Evolutionary conservation across 352 stramenopile genomes (phyloP).

Genomic region (Globisporangium sylvaticum): DNA sequence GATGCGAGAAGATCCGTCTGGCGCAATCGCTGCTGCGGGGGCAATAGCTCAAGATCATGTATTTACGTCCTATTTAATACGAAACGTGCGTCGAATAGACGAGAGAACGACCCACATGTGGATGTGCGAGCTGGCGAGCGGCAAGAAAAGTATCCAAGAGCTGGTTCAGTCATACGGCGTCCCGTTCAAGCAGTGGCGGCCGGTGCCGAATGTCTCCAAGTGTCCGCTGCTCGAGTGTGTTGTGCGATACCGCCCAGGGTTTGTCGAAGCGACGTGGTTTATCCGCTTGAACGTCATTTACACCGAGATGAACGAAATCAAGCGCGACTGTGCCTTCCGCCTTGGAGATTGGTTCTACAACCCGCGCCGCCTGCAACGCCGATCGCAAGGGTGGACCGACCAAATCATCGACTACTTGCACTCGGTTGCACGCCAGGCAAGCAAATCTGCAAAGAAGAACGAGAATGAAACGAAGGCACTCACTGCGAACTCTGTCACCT

Average conservation of each 20-base stretch:
- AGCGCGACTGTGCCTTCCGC: conserved; percentile 54
- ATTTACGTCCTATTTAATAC: conserved; percentile 81
- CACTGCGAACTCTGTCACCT: neutral
- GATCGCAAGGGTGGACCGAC: conserved; percentile 76
- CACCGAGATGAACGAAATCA: conserved; percentile 82
- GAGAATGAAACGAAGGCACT: conserved; percentile 17
- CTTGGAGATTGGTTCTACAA: conserved; percentile 82
- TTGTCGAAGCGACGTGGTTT: conserved; percentile 78
- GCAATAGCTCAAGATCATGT: conserved; percentile 31
- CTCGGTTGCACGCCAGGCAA: conserved; percentile 48
- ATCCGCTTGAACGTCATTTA: conserved; percentile 84
- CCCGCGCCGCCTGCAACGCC: conserved; percentile 59
- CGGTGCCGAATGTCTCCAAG: conserved; percentile 69
- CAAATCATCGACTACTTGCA: conserved; percentile 78
- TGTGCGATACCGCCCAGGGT: conserved; percentile 64
- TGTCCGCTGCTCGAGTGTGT: conserved; percentile 80
- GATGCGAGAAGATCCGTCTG: neutral
- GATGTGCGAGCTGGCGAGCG: conserved; percentile 74
- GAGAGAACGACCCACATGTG: conserved; percentile 73
- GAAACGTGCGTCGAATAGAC: conserved; percentile 76
- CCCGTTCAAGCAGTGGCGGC: conserved; percentile 82
- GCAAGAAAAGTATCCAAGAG: conserved; percentile 55
- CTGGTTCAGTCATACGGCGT: conserved; percentile 76
- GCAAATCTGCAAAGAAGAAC: conserved; percentile 20
- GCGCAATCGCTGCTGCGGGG: neutral